Percentiles rank a stretch among this genome's conserved stretches.
These are phyloP conservation scores for Jatropha curcas DNA, from an alignment of 345 rosid genomes.

Conservation along the genomic window DNA sequence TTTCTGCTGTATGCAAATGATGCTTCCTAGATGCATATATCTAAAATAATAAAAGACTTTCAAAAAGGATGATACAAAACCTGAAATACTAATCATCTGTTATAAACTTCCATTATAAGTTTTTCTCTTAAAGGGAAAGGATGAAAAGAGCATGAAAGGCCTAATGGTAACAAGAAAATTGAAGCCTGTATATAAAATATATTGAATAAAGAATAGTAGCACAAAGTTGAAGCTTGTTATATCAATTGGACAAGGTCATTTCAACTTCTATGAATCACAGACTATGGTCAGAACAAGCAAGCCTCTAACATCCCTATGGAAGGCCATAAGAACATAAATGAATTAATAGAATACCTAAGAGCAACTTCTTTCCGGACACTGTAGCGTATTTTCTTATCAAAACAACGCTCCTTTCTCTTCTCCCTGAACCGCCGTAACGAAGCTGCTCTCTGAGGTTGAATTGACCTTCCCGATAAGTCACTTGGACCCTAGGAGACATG, in stretches of 20 bases:
- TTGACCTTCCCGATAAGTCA: constrained; percentile 34
- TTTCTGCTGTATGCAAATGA: background rate
- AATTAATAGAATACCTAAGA: constrained; percentile 29
- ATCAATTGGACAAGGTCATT: no score
- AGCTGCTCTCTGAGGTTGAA: constrained; percentile 43
- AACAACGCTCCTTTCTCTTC: constrained; percentile 50
- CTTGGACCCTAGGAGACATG: constrained; percentile 29
- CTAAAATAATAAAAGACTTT: background rate
- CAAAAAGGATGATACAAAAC: background rate
- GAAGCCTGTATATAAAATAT: background rate
- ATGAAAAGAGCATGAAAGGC: background rate
- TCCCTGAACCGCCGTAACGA: constrained; percentile 44
- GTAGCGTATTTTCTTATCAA: constrained; percentile 50
- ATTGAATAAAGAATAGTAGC: background rate
- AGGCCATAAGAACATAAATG: background rate
- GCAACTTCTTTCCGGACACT: constrained; percentile 49
- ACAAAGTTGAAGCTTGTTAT: background rate
- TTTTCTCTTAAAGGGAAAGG: background rate
- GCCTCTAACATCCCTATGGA: background rate
- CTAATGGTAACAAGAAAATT: background rate
- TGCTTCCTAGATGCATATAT: background rate
- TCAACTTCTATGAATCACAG: background rate
- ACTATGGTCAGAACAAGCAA: background rate
- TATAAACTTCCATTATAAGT: background rate
- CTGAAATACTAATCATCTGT: background rate